Percentiles rank a stretch among this genome's conserved stretches.
Evolutionary conservation across 306 rosid species (phyloP).

Genomic region (Acacia confusa): DNA sequence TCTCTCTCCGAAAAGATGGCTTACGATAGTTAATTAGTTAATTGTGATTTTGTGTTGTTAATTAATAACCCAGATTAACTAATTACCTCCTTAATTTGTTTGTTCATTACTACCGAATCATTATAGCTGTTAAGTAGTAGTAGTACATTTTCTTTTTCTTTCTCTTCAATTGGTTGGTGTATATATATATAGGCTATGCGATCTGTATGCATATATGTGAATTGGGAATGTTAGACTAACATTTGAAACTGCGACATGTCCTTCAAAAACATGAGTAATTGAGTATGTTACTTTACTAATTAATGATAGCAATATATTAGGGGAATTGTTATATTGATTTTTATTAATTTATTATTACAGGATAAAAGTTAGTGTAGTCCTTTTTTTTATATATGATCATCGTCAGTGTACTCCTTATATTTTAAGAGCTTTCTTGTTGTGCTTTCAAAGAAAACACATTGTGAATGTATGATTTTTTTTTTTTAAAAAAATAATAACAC

Average conservation of each 20-base stretch:
- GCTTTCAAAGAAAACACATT: neutral
- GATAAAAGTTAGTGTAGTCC: neutral
- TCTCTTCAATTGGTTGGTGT: neutral
- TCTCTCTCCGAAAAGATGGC: constrained; percentile 28
- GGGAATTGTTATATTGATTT: neutral
- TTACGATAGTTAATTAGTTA: constrained; percentile 12
- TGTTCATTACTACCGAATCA: neutral
- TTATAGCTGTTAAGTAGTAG: neutral
- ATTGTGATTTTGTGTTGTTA: neutral
- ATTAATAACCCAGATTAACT: neutral
- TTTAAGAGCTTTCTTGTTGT: neutral
- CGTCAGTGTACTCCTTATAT: no score
- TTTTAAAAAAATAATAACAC: no score
- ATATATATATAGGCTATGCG: neutral
- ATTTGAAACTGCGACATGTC: neutral
- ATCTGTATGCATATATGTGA: neutral
- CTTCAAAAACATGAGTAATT: neutral
- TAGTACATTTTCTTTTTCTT: neutral
- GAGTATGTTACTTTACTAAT: neutral
- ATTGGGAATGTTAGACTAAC: neutral
- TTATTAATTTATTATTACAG: neutral
- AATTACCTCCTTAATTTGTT: neutral
- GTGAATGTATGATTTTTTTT: neutral
- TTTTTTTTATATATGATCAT: neutral
- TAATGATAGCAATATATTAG: neutral